These are phyloP conservation scores for Candolleomyces eurysporus DNA, from an alignment of 768 basidiomycete species.

Conservation along the genomic window DNA sequence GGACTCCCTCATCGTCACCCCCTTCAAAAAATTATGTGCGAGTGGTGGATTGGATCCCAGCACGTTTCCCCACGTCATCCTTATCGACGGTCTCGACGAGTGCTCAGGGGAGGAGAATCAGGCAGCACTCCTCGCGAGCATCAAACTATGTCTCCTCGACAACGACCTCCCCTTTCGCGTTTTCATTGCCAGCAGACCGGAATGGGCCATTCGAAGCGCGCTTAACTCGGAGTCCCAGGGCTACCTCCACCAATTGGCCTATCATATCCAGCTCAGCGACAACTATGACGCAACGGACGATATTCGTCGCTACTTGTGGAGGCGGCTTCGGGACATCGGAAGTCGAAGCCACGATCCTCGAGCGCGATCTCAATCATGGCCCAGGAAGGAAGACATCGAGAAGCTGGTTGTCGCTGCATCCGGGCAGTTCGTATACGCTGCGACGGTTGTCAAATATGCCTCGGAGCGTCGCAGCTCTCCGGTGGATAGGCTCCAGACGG, in stretches of 20 bases:
- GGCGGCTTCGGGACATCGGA: too few relatives aligned
- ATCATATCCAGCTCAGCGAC: not conserved
- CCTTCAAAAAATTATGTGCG: not conserved
- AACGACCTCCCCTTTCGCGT: not conserved
- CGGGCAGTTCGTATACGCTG: constrained; percentile 14
- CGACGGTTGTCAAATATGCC: constrained; percentile 10
- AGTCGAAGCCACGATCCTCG: too few relatives aligned
- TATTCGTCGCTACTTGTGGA: too few relatives aligned
- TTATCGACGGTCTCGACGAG: too few relatives aligned
- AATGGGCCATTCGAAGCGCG: not conserved
- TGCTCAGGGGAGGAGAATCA: too few relatives aligned
- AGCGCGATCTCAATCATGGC: constrained; percentile 7
- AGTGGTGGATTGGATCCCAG: not conserved
- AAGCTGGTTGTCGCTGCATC: constrained; percentile 10
- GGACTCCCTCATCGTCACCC: not conserved
- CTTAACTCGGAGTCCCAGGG: not conserved
- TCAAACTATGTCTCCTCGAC: too few relatives aligned
- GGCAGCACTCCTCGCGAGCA: too few relatives aligned
- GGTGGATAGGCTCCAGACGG: not conserved
- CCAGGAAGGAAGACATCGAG: constrained; percentile 1
- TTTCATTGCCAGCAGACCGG: not conserved
- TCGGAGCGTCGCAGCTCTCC: constrained; percentile 9
- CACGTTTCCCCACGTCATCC: not conserved
- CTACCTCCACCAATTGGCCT: not conserved
- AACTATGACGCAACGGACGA: too few relatives aligned